phyloP scores from a whole-genome alignment of 768 basidiomycete genomes.

The Candolleomyces efflorescens region DNA sequence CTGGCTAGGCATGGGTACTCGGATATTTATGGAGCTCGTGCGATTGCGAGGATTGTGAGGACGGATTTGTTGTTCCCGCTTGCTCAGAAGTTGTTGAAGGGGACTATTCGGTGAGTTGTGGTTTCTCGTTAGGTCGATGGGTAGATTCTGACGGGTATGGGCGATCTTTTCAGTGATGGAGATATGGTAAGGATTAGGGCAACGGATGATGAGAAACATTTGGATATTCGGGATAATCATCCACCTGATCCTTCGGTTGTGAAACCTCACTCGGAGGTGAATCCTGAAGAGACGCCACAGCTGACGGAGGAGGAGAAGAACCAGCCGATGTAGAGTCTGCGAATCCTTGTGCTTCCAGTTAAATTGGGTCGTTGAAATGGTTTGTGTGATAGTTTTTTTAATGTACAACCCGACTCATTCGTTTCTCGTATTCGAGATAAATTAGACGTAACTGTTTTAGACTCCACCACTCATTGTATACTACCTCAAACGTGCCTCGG shows the following conservation, averaged over 20 bases:
- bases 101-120: conserved; percentile 52
- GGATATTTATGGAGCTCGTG: conserved; percentile 80
- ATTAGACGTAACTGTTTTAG: too few species aligned
- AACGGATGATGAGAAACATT: neutral
- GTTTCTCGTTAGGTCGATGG: neutral
- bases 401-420: too few species aligned
- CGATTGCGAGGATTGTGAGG: conserved; percentile 82
- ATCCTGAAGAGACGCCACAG: conserved; percentile 4
- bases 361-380: too few species aligned
- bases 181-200: conserved; percentile 3
- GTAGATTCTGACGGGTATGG: neutral
- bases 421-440: too few species aligned
- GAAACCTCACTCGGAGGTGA: conserved; percentile 8
- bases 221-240: conserved; percentile 9
- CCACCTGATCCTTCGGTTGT: conserved; percentile 7
- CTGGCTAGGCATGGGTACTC: conserved; percentile 78
- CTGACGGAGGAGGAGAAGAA: neutral
- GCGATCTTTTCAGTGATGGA: conserved; percentile 4
- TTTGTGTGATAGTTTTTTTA: too few species aligned
- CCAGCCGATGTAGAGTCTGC: neutral
- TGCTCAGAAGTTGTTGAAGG: conserved; percentile 74
- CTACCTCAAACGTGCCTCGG: too few species aligned
- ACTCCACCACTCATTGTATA: too few species aligned
- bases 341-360: too few species aligned
- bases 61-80: conserved; percentile 80